Conservation (phyloP, 2,329 filamentous ascomycete genomes). For the Sordariomycetes sp. region DNA sequence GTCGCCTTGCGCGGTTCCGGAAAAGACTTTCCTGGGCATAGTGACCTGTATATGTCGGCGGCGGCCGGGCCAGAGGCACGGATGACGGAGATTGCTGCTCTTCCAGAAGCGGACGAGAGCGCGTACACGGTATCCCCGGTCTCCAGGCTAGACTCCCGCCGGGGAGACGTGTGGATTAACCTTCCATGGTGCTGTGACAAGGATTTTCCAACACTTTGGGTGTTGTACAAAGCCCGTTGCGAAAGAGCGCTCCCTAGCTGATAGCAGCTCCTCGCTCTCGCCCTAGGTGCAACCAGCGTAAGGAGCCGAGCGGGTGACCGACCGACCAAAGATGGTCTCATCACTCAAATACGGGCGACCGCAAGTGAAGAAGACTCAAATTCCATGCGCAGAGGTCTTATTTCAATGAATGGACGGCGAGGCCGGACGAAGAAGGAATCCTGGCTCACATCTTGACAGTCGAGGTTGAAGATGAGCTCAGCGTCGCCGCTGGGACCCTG, state of each 20-base stretch:
- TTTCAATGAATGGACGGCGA: not conserved
- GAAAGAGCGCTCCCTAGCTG: not conserved
- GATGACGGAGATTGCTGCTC: conserved; percentile 82
- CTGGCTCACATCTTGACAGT: not conserved
- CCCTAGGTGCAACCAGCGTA: not conserved
- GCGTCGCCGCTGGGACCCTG: not conserved
- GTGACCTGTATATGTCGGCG: conserved; percentile 31
- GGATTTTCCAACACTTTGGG: not conserved
- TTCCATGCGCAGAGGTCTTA: not conserved
- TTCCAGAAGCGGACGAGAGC: conserved; percentile 72
- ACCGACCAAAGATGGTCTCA: not conserved
- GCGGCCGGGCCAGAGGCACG: conserved; percentile 72
- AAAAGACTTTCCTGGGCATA: conserved; percentile 32
- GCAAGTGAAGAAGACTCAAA: not conserved
- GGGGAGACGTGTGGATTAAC: not conserved
- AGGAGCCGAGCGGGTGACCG: not conserved
- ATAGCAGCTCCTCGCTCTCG: not conserved
- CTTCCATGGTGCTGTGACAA: not conserved
- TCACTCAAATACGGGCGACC: not conserved
- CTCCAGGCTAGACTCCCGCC: not conserved
- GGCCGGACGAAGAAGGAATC: not conserved
- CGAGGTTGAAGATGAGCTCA: not conserved
- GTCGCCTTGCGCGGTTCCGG: conserved; percentile 46
- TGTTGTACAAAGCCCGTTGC: no score
- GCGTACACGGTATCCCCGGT: conserved; percentile 70